Conservation (phyloP, 2,329 filamentous ascomycete genomes). For the Metarhizium rileyi region DNA sequence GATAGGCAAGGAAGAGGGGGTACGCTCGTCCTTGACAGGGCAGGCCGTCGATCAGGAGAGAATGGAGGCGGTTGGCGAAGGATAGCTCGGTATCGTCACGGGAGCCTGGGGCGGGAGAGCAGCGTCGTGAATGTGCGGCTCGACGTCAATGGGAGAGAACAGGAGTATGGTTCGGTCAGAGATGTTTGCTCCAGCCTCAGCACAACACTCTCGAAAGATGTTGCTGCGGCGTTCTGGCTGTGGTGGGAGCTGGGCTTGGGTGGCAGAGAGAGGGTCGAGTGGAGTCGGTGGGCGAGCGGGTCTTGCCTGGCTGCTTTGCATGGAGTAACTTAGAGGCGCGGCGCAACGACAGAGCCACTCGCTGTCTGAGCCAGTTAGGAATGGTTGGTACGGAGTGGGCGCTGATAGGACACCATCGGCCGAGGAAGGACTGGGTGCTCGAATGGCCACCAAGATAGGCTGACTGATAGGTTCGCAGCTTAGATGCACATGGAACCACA, state of each 20-base stretch:
- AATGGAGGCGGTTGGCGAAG: not conserved
- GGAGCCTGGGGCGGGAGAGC: not conserved
- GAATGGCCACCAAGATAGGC: not conserved
- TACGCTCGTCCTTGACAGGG: not conserved
- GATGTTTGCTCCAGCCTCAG: constrained; percentile 9
- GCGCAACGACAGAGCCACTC: not conserved
- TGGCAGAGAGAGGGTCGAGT: constrained; percentile 3
- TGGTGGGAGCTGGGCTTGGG: constrained; percentile 1
- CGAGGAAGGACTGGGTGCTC: not conserved
- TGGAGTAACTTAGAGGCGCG: not conserved
- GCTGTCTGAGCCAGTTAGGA: not conserved
- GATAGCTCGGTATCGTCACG: not conserved
- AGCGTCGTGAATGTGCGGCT: constrained; percentile 4
- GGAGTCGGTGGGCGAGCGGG: constrained; percentile 6
- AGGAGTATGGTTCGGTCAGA: constrained; percentile 3
- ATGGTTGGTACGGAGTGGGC: not conserved
- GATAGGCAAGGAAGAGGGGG: not conserved
- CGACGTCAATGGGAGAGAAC: constrained; percentile 4
- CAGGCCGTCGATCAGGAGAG: not conserved
- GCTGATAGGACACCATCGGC: not conserved
- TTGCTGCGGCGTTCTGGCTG: constrained; percentile 3
- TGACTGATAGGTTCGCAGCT: not conserved
- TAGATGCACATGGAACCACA: not conserved
- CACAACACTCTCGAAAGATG: constrained; percentile 2
- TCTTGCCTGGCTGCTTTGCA: not conserved